Evolutionary conservation across 2,329 filamentous ascomycete species (phyloP), one percentile per base, ranked within the genome.

Genomic region (Mariannaea sp.): DNA sequence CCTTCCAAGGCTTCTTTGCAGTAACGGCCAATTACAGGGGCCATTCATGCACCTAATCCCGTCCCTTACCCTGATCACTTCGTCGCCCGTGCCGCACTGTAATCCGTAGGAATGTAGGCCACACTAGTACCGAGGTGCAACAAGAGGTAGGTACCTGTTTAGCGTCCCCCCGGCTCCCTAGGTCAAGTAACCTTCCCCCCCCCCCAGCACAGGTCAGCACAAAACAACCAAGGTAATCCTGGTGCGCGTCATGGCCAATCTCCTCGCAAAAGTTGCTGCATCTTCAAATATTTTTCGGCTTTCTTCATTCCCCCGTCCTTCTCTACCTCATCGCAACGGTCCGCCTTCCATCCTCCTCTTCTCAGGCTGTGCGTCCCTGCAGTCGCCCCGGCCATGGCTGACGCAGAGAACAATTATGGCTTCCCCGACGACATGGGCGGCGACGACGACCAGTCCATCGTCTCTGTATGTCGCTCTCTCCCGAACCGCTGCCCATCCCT

Each of bases 371-470:
- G 62, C 61, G 54, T 42, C 53, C 58, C 50, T 56, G 60, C 64
- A 59, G 64, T 57, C 61, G 64, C 61, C 59, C 29, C 54, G 61
- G 71, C 68, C 69, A 76, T 76, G 74, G 72, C 73, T 64, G 73
- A 75, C 54, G 65, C 70, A 62, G 70, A 72, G 62, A 71, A 75
- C 62, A 71, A 75, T 57, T 74, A 79, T 70, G 75, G 69, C 65
- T 77, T 77, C 66, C 68, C 74, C 47, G 75, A 78, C 53, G 77
- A 78, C 66, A 72, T 69, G 64, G 69, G 66, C 53, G 71, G 70
- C 61, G 75, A 77, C 61, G 76, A 78, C 62, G 77, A 80, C 63
- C 75, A 75, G 68, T 77, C 77, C 55, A 75, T 80, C 61, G 71
- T 75, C 60, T 74, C 72, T 61, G 72, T 75, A 68, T 59, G 68